Evolutionary conservation across 495 filamentous ascomycete species (phyloP).

Genomic region (Lasiosphaeria hispida): DNA sequence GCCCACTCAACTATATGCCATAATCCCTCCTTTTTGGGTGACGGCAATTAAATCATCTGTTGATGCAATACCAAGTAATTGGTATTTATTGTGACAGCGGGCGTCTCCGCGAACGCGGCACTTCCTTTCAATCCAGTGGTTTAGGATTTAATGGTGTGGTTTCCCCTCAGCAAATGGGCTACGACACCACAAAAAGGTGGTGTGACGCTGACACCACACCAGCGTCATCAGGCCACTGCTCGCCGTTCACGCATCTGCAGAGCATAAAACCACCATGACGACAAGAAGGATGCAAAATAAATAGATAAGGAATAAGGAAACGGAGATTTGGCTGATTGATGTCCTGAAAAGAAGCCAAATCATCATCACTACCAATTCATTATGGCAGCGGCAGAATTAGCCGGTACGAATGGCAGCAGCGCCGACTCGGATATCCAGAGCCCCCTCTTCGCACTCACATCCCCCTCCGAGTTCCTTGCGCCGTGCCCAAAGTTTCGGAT

Average conservation of each 20-base stretch:
- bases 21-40: too few species aligned
- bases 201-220: conserved; percentile 18
- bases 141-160: too few species aligned
- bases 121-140: too few species aligned
- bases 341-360: background rate
- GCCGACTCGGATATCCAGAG: background rate
- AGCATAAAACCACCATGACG: background rate
- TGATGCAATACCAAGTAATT: too few species aligned
- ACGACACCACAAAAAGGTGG: background rate
- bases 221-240: conserved; percentile 18
- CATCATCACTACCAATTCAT: background rate
- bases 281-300: background rate
- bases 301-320: background rate
- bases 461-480: conserved; percentile 21
- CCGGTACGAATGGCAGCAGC: background rate
- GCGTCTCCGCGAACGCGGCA: too few species aligned
- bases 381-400: too few species aligned
- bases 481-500: conserved; percentile 30
- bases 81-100: too few species aligned
- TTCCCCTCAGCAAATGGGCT: too few species aligned
- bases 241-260: background rate
- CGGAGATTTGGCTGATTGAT: background rate
- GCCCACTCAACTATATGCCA: too few species aligned
- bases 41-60: too few species aligned
- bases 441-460: conserved; percentile 13